Conservation (phyloP, 75 land plant genomes). For the Larix kaempferi region DNA sequence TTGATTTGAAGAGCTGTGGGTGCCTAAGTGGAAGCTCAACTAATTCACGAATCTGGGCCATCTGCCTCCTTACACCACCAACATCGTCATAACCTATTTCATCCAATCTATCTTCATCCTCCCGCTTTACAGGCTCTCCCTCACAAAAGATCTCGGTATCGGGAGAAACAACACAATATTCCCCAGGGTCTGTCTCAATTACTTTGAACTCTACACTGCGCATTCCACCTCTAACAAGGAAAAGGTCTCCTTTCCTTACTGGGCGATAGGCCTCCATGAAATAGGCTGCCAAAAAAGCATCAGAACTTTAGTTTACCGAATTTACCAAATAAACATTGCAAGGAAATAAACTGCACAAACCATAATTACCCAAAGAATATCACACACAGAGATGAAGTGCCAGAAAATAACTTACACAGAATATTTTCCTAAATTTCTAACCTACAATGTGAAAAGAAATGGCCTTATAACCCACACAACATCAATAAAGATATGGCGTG, state of each 20-base stretch:
- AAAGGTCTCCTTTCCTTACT: slow-evolving; percentile 78
- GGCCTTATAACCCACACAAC: too few relatives aligned
- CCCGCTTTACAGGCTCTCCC: slow-evolving; percentile 73
- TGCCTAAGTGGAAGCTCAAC: slow-evolving; percentile 84
- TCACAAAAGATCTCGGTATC: slow-evolving; percentile 89
- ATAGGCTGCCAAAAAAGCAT: slow-evolving; percentile 46
- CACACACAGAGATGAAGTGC: too few relatives aligned
- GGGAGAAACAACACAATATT: slow-evolving; percentile 84
- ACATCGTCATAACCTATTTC: slow-evolving; percentile 94
- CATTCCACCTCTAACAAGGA: slow-evolving; percentile 87
- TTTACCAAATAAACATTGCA: too few relatives aligned
- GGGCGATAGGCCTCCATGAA: slow-evolving; percentile 81
- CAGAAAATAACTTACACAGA: too few relatives aligned
- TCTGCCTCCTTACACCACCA: slow-evolving; percentile 87
- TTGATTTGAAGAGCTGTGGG: slow-evolving; percentile 83
- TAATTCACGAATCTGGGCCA: slow-evolving; percentile 86
- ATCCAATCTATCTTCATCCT: slow-evolving; percentile 75
- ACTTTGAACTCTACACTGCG: slow-evolving; percentile 83
- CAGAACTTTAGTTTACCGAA: background rate
- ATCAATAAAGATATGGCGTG: too few relatives aligned
- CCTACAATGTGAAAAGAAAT: too few relatives aligned
- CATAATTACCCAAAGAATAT: too few relatives aligned
- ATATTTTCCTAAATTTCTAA: too few relatives aligned
- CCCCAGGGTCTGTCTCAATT: slow-evolving; percentile 77
- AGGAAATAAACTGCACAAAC: too few relatives aligned